Evolutionary conservation across 805 yeast species (phyloP).

Genomic region (Wickerhamiella hasegawae): DNA sequence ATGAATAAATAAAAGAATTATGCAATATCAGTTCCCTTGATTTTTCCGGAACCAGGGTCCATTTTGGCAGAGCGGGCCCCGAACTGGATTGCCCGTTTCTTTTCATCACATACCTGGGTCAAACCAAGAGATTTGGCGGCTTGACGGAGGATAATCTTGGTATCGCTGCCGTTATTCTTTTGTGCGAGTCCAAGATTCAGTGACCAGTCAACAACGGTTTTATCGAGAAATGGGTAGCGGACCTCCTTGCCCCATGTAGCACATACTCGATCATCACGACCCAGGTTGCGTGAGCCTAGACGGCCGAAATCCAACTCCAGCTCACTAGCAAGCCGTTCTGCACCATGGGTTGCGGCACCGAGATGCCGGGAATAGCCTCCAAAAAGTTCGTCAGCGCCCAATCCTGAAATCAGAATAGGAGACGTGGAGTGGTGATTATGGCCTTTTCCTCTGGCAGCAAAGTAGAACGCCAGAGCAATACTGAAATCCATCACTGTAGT

Average conservation of each 20-base stretch:
- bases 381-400: constrained; percentile 94
- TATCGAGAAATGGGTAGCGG: constrained; percentile 73
- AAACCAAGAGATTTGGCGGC: constrained; percentile 38
- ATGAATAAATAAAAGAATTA: too few relatives aligned
- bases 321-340: constrained; percentile 36
- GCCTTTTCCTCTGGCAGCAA: constrained; percentile 57
- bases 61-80: constrained; percentile 93
- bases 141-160: constrained; percentile 35
- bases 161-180: constrained; percentile 24
- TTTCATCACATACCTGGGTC: constrained; percentile 46
- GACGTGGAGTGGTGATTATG: constrained; percentile 28
- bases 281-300: constrained; percentile 64
- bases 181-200: constrained; percentile 22
- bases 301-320: constrained; percentile 55
- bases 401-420: constrained; percentile 70
- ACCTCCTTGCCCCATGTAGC: constrained; percentile 79
- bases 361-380: constrained; percentile 90
- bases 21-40: constrained; percentile 42
- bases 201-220: constrained; percentile 32
- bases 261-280: constrained; percentile 84
- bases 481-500: constrained; percentile 90
- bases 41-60: constrained; percentile 61
- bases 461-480: constrained; percentile 88
- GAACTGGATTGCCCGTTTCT: constrained; percentile 90
- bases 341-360: constrained; percentile 20